A percentile compares a stretch with the other conserved stretches of the same genome.
phyloP scores from a whole-genome alignment of 257 asterid species.

The Salvia miltiorrhiza region DNA sequence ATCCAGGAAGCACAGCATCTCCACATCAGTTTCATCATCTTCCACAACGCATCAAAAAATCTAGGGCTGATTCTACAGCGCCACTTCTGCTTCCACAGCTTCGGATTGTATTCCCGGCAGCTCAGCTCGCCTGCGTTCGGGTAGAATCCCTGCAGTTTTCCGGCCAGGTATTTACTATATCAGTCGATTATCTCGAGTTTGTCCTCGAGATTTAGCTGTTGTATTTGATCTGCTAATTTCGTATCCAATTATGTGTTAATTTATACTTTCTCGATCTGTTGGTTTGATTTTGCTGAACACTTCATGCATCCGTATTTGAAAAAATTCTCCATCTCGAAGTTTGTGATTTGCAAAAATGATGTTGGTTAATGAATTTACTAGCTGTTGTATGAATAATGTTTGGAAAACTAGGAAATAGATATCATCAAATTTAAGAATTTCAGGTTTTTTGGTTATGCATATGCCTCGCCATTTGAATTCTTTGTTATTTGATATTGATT shows the following conservation, averaged over 20 bases:
- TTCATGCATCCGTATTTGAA: constrained; percentile 4
- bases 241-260: constrained; percentile 1
- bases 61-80: constrained; percentile 34
- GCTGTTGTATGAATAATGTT: constrained; percentile 4
- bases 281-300: background rate
- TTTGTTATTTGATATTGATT: constrained; percentile 6
- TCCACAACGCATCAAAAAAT: constrained; percentile 19
- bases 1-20: constrained; percentile 12
- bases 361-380: background rate
- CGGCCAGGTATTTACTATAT: constrained; percentile 22
- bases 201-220: constrained; percentile 12
- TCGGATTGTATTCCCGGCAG: constrained; percentile 15
- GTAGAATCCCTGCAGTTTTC: constrained; percentile 20
- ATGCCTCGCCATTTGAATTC: background rate
- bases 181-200: constrained; percentile 3
- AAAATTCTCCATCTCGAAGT: background rate
- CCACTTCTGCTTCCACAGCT: constrained; percentile 9
- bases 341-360: constrained; percentile 9
- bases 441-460: background rate
- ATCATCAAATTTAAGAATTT: background rate
- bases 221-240: constrained; percentile 25
- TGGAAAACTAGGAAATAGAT: constrained; percentile 4
- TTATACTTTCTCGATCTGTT: constrained; percentile 4
- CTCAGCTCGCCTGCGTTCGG: constrained; percentile 25
- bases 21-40: constrained; percentile 23